A percentile compares a stretch with the other conserved stretches of the same genome.
phyloP scores from a whole-genome alignment of 2,329 filamentous ascomycete genomes.

The Cytospora mali region DNA sequence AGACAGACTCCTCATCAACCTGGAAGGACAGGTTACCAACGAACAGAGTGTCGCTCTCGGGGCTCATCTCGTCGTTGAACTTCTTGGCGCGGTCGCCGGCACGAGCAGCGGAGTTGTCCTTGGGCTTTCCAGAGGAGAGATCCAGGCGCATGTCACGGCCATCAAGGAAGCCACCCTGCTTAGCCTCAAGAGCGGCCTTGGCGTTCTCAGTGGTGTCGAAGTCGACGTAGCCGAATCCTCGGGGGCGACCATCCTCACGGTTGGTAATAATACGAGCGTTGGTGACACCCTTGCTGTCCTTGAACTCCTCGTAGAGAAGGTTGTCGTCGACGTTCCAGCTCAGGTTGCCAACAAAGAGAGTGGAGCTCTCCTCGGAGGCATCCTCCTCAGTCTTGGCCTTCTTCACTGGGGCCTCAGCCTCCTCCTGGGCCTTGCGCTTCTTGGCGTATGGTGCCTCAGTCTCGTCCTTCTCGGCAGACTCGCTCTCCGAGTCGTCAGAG shows the following conservation, averaged over 20 bases:
- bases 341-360: constrained; percentile 87
- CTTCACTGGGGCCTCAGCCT: constrained; percentile 57
- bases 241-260: constrained; percentile 77
- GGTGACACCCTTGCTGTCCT: constrained; percentile 72
- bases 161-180: constrained; percentile 41
- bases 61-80: constrained; percentile 79
- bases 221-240: constrained; percentile 93
- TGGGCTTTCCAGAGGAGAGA: constrained; percentile 41
- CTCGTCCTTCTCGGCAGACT: constrained; percentile 30
- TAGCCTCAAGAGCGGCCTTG: constrained; percentile 44
- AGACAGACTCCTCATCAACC: constrained; percentile 74
- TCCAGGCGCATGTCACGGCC: constrained; percentile 43
- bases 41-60: constrained; percentile 84
- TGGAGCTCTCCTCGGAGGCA: constrained; percentile 53
- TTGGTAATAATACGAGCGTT: constrained; percentile 82
- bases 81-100: constrained; percentile 65
- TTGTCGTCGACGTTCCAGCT: constrained; percentile 91
- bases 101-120: constrained; percentile 45
- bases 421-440: constrained; percentile 68
- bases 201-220: constrained; percentile 63
- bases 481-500: constrained; percentile 40
- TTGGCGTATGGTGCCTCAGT: constrained; percentile 40
- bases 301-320: constrained; percentile 78
- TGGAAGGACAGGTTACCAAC: constrained; percentile 90
- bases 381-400: constrained; percentile 65